Evolutionary conservation across 2,329 filamentous ascomycete species (phyloP), one percentile per base, ranked within the genome.

Genomic region (Emergomyces africanus): DNA sequence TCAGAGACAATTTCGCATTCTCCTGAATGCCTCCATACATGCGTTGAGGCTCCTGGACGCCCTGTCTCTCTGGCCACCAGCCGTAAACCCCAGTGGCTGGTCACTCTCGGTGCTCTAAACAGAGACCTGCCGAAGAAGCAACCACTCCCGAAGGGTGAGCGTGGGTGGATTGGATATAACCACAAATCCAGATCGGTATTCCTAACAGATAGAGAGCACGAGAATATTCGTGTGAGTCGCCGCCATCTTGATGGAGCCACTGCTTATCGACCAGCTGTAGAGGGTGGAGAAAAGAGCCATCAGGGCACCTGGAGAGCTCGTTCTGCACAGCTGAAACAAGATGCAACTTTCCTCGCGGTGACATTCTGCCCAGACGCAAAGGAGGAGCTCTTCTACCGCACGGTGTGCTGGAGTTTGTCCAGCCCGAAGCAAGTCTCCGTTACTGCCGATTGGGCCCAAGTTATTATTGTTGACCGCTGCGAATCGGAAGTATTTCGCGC

Each of bases 181-280:
- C 55, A 57, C 42, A 57, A 57, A 14, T 57, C 55, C 39, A 57
- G 55, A 23, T 57, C 55, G 12, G 42, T 57, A 28, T 57, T 57
- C 33, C 14, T 57, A 57, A 41, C 42, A 9, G 55, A 49, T 25
- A 57, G n/a, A 49, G 41, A 57, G 15, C 33, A 57, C 23, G 55
- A 57, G 42, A 57, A 30, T 33, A 57, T 57, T 35, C 55, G 55
- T 9, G 54, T 60, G 18, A 44, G 41, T 28, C 54, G 54, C 35
- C 58, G 58, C 18, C 39, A 58, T 41, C 58, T 50, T 15, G 44
- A 37, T 58, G 54, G 55, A 28, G 55, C 39, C 18, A 57, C 55
- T 20, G 55, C 42, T n/a, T 57, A 57, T 48, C 41, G 55, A n/a
- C 55, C 55, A 49, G 41, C 55, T 15, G 5, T 49, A 25, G 42